phyloP scores from a whole-genome alignment of 1,284 basidiomycete species.

The Coniophora puteana region DNA sequence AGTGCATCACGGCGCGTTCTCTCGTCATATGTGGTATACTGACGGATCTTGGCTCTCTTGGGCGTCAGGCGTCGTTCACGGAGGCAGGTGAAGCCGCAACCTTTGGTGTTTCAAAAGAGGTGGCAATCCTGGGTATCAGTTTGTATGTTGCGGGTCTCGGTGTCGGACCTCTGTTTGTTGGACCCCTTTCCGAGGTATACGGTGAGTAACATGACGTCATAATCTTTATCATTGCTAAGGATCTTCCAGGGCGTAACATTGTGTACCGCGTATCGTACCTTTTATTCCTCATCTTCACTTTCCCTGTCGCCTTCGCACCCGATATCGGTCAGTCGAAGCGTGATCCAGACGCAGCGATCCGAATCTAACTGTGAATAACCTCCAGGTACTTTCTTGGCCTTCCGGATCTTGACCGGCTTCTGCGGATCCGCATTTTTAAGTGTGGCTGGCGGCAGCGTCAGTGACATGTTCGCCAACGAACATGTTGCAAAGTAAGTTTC shows the following conservation, averaged over 20 bases:
- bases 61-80: constrained; percentile 56
- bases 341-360: background rate
- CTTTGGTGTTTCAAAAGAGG: constrained; percentile 58
- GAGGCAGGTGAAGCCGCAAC: constrained; percentile 57
- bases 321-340: constrained; percentile 40
- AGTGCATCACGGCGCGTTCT: constrained; percentile 25
- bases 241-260: constrained; percentile 55
- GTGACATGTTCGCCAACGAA: constrained; percentile 66
- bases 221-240: constrained; percentile 36
- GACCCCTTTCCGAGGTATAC: constrained; percentile 46
- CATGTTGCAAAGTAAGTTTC: constrained; percentile 60
- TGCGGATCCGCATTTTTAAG: constrained; percentile 73
- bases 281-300: constrained; percentile 50
- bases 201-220: constrained; percentile 28
- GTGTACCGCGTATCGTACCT: constrained; percentile 51
- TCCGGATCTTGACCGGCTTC: constrained; percentile 53
- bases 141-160: constrained; percentile 66
- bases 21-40: background rate
- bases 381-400: constrained; percentile 41
- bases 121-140: constrained; percentile 68
- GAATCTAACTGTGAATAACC: constrained; percentile 4
- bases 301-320: constrained; percentile 67
- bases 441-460: constrained; percentile 78
- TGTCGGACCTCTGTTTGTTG: constrained; percentile 41
- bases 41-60: constrained; percentile 1